phyloP scores from a whole-genome alignment of 2,329 filamentous ascomycete genomes.

The Tympanopsis confertula region DNA sequence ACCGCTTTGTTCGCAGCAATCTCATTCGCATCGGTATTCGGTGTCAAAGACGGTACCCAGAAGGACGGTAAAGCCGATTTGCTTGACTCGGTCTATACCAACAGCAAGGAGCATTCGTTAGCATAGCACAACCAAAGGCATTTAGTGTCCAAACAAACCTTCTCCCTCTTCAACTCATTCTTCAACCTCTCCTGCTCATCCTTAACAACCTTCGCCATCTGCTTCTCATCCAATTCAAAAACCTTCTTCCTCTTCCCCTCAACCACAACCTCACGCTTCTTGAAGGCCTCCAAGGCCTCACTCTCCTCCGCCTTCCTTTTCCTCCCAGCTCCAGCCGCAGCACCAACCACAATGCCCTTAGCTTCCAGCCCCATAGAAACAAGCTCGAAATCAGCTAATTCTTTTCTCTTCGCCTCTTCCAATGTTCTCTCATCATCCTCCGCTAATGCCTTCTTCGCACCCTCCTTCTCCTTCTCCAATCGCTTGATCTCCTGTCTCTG shows the following conservation, averaged over 20 bases:
- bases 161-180: constrained; percentile 62
- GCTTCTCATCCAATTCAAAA: constrained; percentile 68
- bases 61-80: constrained; percentile 72
- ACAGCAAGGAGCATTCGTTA: constrained; percentile 3
- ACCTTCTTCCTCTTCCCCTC: constrained; percentile 56
- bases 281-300: constrained; percentile 27
- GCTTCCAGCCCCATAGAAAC: constrained; percentile 61
- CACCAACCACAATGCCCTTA: constrained; percentile 8
- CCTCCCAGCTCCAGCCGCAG: constrained; percentile 11
- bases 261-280: constrained; percentile 20
- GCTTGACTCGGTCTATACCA: constrained; percentile 29
- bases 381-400: constrained; percentile 72
- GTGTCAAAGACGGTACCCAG: constrained; percentile 81
- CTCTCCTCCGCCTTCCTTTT: constrained; percentile 13
- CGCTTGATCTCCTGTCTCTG: constrained; percentile 88
- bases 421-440: constrained; percentile 50
- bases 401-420: constrained; percentile 57
- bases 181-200: constrained; percentile 62
- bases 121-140: constrained; percentile 2
- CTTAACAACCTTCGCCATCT: constrained; percentile 57
- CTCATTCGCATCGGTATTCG: constrained; percentile 47
- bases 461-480: constrained; percentile 53
- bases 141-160: constrained; percentile 27
- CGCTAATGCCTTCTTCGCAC: constrained; percentile 46
- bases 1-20: constrained; percentile 42